Percentiles rank a stretch among this genome's conserved stretches.
These are phyloP conservation scores for Arabis alpina DNA, from an alignment of 345 rosid species.

Conservation along the genomic window DNA sequence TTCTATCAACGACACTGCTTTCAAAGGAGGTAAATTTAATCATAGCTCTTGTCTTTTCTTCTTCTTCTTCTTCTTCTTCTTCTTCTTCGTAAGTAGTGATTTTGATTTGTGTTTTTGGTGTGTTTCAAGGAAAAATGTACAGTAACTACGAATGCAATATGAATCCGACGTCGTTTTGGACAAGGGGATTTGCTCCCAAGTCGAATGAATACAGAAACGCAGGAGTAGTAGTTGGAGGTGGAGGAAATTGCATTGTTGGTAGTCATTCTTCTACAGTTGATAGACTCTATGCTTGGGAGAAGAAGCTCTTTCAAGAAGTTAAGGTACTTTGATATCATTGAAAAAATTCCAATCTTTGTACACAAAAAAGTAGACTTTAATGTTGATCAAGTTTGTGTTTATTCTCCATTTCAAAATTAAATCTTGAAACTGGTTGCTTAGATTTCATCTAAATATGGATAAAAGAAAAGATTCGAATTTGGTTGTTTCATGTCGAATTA, in stretches of 20 bases:
- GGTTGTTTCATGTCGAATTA: conserved; percentile 27
- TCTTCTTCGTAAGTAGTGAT: background rate
- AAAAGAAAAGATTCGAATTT: conserved; percentile 13
- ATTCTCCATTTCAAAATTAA: conserved; percentile 4
- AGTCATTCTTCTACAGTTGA: conserved; percentile 89
- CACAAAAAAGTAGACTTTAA: background rate
- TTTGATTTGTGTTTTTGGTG: conserved; percentile 6
- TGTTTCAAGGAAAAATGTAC: conserved; percentile 38
- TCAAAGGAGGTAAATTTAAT: conserved; percentile 60
- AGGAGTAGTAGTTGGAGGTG: conserved; percentile 33
- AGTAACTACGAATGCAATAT: conserved; percentile 63
- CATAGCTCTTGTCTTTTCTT: background rate
- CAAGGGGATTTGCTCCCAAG: conserved; percentile 70
- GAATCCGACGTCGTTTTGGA: conserved; percentile 65
- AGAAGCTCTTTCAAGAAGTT: conserved; percentile 86
- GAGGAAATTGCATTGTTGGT: conserved; percentile 40
- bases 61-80: background rate
- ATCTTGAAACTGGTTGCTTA: conserved; percentile 33
- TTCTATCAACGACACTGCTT: conserved; percentile 35
- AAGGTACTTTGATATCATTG: conserved; percentile 54
- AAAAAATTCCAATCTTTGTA: conserved; percentile 3
- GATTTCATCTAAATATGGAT: conserved; percentile 35
- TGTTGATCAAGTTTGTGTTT: conserved; percentile 3
- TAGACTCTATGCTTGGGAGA: conserved; percentile 94
- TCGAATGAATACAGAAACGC: conserved; percentile 51